phyloP scores from a whole-genome alignment of 1,284 basidiomycete genomes.

The Xerocomus minutiporus region DNA sequence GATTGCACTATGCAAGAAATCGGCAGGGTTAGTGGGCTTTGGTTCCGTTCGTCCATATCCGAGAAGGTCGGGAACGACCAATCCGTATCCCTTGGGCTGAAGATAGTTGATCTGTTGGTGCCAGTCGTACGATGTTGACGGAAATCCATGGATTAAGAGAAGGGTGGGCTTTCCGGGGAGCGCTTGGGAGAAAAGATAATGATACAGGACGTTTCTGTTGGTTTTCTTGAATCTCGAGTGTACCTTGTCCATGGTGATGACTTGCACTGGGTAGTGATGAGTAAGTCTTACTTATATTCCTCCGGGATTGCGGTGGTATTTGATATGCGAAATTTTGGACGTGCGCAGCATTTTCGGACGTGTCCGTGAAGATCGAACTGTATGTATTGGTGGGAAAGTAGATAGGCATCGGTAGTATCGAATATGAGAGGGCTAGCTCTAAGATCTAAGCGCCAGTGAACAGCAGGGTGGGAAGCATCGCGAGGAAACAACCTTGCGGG shows the following conservation, averaged over 20 bases:
- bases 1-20: conserved; percentile 39
- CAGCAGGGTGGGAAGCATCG: no score
- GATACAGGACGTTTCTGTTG: conserved; percentile 25
- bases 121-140: conserved; percentile 44
- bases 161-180: conserved; percentile 34
- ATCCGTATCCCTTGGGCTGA: conserved; percentile 40
- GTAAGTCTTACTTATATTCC: conserved; percentile 10
- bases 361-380: no score
- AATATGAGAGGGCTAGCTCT: no score
- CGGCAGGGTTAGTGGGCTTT: conserved; percentile 37
- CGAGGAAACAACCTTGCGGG: no score
- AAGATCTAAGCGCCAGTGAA: no score
- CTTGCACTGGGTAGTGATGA: background rate
- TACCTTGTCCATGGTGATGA: conserved; percentile 26
- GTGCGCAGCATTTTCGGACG: no score
- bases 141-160: conserved; percentile 46
- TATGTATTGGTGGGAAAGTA: no score
- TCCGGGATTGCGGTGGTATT: no score
- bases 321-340: no score
- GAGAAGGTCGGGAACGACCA: conserved; percentile 48
- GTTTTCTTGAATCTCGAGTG: conserved; percentile 26
- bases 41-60: conserved; percentile 45
- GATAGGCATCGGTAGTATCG: no score
- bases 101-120: conserved; percentile 42
- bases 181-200: conserved; percentile 30